Evolutionary conservation across 2,329 filamentous ascomycete species (phyloP).

Genomic region (Bipolaris gigantea): DNA sequence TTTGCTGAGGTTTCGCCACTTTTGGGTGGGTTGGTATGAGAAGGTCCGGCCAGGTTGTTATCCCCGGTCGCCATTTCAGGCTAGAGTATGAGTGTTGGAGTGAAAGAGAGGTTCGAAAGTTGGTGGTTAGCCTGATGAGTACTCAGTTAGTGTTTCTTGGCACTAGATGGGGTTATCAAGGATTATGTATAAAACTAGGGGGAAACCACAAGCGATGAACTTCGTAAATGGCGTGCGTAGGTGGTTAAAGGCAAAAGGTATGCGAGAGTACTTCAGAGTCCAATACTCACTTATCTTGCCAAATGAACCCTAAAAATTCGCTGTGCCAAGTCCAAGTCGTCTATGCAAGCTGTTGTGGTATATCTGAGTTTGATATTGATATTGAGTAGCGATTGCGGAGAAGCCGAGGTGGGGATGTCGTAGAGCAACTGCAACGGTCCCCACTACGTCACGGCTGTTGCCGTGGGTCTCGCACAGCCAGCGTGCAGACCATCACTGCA

Average conservation of each 20-base stretch:
- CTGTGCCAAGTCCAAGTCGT: background rate
- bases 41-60: background rate
- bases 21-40: background rate
- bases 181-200: no score
- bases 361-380: background rate
- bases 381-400: background rate
- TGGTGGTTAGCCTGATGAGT: background rate
- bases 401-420: conserved; percentile 5
- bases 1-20: background rate
- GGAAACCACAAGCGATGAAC: no score
- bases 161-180: no score
- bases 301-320: background rate
- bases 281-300: background rate
- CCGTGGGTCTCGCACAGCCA: background rate
- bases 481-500: background rate
- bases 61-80: background rate
- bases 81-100: background rate
- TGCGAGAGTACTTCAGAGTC: background rate
- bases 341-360: background rate
- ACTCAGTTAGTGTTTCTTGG: background rate
- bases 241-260: no score
- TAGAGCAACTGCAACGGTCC: background rate
- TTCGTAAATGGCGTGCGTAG: no score
- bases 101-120: background rate
- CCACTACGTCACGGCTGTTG: conserved; percentile 5